Evolutionary conservation across 1,284 basidiomycete genomes (phyloP), one percentile per base, ranked within the genome.

Genomic region (Ustilago nuda): DNA sequence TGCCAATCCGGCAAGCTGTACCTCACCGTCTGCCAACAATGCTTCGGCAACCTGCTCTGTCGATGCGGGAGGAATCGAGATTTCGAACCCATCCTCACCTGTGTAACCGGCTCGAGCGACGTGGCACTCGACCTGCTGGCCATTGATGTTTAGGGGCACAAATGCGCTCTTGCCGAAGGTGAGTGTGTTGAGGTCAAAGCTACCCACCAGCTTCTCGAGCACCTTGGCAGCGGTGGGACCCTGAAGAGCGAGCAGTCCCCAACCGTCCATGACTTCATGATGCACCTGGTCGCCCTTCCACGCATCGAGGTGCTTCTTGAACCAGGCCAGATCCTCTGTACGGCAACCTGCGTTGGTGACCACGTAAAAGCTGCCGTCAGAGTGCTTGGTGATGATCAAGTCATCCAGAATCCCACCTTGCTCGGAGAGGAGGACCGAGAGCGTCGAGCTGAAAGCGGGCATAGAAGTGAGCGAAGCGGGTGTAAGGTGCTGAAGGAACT

Each of bases 1-100:
- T 23, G 94, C 96, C 4, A 99, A 90, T 17, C 97, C 96, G 0
- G 93, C 92, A 6, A 97, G 89, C 86, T 93, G 91, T 2, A 97
- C 93, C 1, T 89, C 80, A 72, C 91, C 89, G 37, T 90, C 88
- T 1, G 76, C 66, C 15, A 87, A 73, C n/a, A 98, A 89, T 19
- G 92, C 87, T 45, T 90, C 88, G 0, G 94, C 92, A 50, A 96
- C 89, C 7, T 90, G 89, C 8, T 91, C 88, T 0, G 94, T 92
- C 55, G 92, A 88, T 11, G 89, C 88, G 1, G 93, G 93, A 1
- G 94, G 93, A 53, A 98, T 92, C 3, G 94, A 97, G 81, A 98
- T 94, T 51, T 99, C 96, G 78, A 99, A 98, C 0, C 96, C 97
- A 86, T 99, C 96, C 87, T 99, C 97, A 37, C 97, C 96, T 0